Evolutionary conservation across 257 asterid species (phyloP).

Genomic region (Solanum bukasovii): DNA sequence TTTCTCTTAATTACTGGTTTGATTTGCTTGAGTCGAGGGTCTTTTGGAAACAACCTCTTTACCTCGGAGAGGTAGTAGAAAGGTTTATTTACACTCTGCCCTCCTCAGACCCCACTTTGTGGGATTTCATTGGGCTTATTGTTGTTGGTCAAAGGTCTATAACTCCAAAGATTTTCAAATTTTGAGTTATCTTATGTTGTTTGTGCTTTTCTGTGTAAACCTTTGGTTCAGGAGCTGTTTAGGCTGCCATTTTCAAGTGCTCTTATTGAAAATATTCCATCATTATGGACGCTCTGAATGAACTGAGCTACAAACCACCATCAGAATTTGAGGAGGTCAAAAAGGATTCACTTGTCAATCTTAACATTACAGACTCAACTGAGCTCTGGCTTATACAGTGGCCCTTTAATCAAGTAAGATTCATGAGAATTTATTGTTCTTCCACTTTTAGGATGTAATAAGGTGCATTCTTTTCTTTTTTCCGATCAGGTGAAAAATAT

Average conservation of each 20-base stretch:
- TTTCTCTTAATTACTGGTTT: not conserved
- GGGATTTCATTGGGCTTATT: not conserved
- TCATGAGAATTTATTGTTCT: not conserved
- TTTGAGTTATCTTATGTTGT: not conserved
- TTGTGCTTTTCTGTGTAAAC: not conserved
- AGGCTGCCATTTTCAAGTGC: not conserved
- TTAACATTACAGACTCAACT: conserved; percentile 33
- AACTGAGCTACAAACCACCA: conserved; percentile 30
- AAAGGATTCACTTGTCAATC: conserved; percentile 41
- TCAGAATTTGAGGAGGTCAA: conserved; percentile 39
- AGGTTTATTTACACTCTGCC: not conserved
- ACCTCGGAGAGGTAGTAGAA: not conserved
- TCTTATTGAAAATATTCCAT: not conserved
- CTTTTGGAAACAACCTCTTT: not conserved
- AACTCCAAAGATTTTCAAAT: not conserved
- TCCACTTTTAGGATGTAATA: not conserved
- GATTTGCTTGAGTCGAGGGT: not conserved
- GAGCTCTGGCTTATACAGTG: conserved; percentile 76
- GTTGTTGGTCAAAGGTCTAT: not conserved
- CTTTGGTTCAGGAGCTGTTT: not conserved
- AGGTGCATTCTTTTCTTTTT: not conserved
- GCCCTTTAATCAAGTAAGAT: conserved; percentile 45
- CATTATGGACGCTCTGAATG: not conserved
- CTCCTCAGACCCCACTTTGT: not conserved
- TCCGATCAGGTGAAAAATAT: not conserved